Percentiles rank a stretch among this genome's conserved stretches.
These are phyloP conservation scores for Psidium friedrichsthalianum DNA, from an alignment of 345 rosid species.

Conservation along the genomic window DNA sequence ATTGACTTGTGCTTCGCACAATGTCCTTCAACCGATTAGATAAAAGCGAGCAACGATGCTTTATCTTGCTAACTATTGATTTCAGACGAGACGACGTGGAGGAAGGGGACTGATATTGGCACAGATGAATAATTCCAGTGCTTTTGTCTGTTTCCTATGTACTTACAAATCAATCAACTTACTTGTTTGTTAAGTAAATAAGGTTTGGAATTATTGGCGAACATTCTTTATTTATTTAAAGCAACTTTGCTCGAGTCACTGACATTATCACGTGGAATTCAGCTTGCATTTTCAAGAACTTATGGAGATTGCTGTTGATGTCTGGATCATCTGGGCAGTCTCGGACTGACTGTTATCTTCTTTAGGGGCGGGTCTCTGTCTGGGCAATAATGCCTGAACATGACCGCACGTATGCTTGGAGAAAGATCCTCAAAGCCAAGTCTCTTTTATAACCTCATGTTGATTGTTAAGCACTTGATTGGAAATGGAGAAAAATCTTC, in stretches of 20 bases:
- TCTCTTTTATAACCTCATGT: not conserved
- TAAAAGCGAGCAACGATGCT: not conserved
- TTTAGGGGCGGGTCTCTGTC: not conserved
- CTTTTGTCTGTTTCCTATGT: not conserved
- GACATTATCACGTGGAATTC: too few relatives aligned
- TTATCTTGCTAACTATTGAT: not conserved
- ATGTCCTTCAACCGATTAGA: too few relatives aligned
- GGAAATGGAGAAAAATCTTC: not conserved
- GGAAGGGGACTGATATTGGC: not conserved
- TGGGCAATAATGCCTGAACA: not conserved
- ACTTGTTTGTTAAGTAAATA: not conserved
- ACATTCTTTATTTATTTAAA: not conserved
- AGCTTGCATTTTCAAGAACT: too few relatives aligned
- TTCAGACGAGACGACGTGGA: not conserved
- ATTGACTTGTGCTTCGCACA: too few relatives aligned
- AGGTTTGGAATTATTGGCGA: not conserved
- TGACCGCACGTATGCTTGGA: not conserved
- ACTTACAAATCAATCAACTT: not conserved
- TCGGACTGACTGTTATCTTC: not conserved
- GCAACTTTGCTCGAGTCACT: not conserved
- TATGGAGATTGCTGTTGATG: not conserved
- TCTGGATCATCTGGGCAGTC: not conserved
- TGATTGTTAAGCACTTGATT: not conserved
- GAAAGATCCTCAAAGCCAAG: not conserved
- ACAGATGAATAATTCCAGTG: not conserved